Evolutionary conservation across 2,329 filamentous ascomycete genomes (phyloP).

Genomic region (Aspergillus japonicus): DNA sequence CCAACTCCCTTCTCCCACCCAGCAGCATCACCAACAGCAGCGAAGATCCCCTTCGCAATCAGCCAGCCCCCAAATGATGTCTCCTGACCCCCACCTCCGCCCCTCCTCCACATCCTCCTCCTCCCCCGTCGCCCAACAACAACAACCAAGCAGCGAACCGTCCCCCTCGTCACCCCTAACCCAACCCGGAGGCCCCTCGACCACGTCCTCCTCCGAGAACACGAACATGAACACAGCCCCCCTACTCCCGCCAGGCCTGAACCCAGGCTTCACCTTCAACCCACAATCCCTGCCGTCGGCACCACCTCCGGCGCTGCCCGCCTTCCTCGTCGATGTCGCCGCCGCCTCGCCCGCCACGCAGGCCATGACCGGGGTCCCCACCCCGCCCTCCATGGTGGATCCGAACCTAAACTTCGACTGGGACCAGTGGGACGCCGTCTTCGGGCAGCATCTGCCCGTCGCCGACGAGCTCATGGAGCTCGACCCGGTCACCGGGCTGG

Average conservation of each 20-base stretch:
- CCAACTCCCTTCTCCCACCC: slow-evolving; percentile 18
- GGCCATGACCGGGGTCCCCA: slow-evolving; percentile 25
- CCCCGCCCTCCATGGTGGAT: slow-evolving; percentile 39
- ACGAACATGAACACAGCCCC: not conserved
- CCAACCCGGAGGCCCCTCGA: slow-evolving; percentile 10
- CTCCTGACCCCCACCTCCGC: not conserved
- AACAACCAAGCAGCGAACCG: not conserved
- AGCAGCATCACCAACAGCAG: not conserved
- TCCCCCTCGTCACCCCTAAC: not conserved
- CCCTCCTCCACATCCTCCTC: slow-evolving; percentile 17
- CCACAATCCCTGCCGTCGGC: not conserved
- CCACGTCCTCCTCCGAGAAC: slow-evolving; percentile 14
- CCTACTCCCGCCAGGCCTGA: not conserved
- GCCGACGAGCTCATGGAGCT: slow-evolving; percentile 46
- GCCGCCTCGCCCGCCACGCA: slow-evolving; percentile 18
- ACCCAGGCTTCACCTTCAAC: not conserved
- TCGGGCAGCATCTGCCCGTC: slow-evolving; percentile 47
- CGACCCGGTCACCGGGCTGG: slow-evolving; percentile 38
- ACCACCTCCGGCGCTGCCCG: slow-evolving; percentile 12
- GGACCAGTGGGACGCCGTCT: slow-evolving; percentile 51
- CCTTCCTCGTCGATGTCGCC: slow-evolving; percentile 25
- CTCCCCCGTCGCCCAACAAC: slow-evolving; percentile 11
- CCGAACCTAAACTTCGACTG: slow-evolving; percentile 49
- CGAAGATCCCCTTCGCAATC: slow-evolving; percentile 7
- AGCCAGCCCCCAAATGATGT: slow-evolving; percentile 6